Percentiles rank a stretch among this genome's conserved stretches.
These are phyloP conservation scores for Vitis rotundifolia DNA, from an alignment of 164 flowering plant species.

Conservation along the genomic window DNA sequence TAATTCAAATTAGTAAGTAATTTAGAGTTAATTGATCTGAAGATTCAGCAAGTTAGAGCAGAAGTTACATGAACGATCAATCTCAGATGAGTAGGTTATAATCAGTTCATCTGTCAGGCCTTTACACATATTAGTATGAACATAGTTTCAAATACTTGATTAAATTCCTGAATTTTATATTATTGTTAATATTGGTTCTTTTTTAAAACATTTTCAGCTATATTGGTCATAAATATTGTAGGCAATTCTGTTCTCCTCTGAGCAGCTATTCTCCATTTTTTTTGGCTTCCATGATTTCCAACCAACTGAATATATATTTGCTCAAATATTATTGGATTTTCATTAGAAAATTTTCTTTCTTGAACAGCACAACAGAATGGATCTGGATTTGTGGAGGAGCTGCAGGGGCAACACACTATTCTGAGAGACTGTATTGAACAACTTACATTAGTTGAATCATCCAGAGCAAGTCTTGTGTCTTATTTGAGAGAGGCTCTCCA, in stretches of 20 bases:
- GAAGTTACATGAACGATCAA: not conserved
- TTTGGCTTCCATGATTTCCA: too few species aligned
- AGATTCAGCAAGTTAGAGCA: not conserved
- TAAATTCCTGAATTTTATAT: not conserved
- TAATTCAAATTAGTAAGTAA: not conserved
- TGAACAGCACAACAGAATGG: conserved; percentile 52
- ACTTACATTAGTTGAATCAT: conserved; percentile 58
- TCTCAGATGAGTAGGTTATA: not conserved
- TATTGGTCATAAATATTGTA: too few species aligned
- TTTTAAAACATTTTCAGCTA: too few species aligned
- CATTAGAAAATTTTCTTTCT: conserved; percentile 1
- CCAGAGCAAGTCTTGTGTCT: conserved; percentile 69
- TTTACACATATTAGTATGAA: not conserved
- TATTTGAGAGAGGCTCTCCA: conserved; percentile 74
- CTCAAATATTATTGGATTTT: not conserved
- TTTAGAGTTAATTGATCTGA: not conserved
- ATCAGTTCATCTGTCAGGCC: not conserved
- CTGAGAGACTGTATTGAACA: conserved; percentile 74
- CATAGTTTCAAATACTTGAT: not conserved
- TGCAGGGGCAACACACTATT: conserved; percentile 65
- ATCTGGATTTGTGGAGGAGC: conserved; percentile 54
- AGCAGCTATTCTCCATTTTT: too few species aligned
- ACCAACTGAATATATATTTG: not conserved
- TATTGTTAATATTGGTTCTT: too few species aligned
- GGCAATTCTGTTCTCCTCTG: too few species aligned